Evolutionary conservation across 2,329 filamentous ascomycete species (phyloP).

Genomic region (Neofusicoccum umdonicola): DNA sequence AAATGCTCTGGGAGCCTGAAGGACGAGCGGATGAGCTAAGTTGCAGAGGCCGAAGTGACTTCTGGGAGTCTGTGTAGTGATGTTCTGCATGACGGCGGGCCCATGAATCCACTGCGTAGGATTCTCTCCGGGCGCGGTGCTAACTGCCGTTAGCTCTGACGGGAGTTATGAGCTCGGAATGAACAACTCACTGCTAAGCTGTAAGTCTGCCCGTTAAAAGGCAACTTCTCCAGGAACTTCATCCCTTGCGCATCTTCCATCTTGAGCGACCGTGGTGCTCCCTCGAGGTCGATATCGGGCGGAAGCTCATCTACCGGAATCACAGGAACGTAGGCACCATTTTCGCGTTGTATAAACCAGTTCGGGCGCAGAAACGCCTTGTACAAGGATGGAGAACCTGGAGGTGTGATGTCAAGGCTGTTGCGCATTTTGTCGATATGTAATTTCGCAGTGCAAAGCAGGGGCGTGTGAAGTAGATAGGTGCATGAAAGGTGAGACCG

Average conservation of each 20-base stretch:
- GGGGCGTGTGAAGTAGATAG: not conserved
- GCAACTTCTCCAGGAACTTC: constrained; percentile 28
- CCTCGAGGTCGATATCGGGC: constrained; percentile 34
- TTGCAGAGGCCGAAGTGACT: not conserved
- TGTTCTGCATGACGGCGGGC: not conserved
- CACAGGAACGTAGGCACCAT: constrained; percentile 38
- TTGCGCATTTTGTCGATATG: not conserved
- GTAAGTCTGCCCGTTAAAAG: constrained; percentile 21
- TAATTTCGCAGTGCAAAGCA: not conserved
- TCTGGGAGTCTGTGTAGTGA: not conserved
- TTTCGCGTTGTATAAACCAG: constrained; percentile 40
- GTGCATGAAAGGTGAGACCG: not conserved
- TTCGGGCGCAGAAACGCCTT: constrained; percentile 21
- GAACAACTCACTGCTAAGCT: not conserved
- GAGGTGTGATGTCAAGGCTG: not conserved
- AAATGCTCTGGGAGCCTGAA: too few species aligned
- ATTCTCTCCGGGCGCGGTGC: too few species aligned
- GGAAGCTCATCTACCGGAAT: constrained; percentile 46
- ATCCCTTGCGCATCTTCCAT: constrained; percentile 29
- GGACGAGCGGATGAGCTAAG: not conserved
- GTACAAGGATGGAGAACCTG: not conserved
- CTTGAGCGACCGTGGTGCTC: constrained; percentile 35
- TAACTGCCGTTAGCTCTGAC: too few species aligned
- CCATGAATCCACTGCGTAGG: not conserved
- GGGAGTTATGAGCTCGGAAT: too few species aligned